Evolutionary conservation across 1,284 basidiomycete species (phyloP).

Genomic region (Coniophora puteana): DNA sequence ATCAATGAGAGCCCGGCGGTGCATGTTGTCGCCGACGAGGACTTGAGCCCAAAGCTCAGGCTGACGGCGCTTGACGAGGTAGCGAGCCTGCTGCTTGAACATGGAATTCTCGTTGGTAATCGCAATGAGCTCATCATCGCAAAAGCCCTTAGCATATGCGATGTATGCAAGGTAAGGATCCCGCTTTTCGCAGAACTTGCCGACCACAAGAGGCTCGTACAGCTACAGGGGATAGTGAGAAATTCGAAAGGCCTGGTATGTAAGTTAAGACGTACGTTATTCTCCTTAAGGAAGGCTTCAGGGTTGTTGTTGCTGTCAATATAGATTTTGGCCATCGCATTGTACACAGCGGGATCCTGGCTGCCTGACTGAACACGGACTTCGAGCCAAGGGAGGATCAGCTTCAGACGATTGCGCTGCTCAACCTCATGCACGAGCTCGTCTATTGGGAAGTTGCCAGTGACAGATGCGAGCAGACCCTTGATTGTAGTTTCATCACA

Average conservation of each 20-base stretch:
- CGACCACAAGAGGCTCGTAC: conserved; percentile 95
- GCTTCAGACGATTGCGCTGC: conserved; percentile 92
- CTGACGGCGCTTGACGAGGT: conserved; percentile 95
- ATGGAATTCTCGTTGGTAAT: conserved; percentile 99
- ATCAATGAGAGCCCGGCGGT: conserved; percentile 93
- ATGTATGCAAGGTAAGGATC: conserved; percentile 99
- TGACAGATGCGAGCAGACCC: conserved; percentile 88
- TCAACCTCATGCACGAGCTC: conserved; percentile 98
- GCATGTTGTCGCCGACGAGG: conserved; percentile 84
- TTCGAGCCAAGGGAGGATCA: conserved; percentile 97
- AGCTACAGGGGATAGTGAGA: conserved; percentile 42
- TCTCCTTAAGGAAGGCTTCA: conserved; percentile 97
- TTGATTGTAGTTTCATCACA: conserved; percentile 98
- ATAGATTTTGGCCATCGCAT: conserved; percentile 97
- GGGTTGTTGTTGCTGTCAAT: conserved; percentile 99
- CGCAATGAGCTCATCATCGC: conserved; percentile 95
- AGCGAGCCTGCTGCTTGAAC: conserved; percentile 99
- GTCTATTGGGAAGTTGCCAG: conserved; percentile 96
- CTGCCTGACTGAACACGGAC: conserved; percentile 89
- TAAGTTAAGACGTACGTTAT: conserved; percentile 65
- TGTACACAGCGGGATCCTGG: conserved; percentile 92
- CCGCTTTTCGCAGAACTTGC: conserved; percentile 99
- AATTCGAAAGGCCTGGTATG: background rate
- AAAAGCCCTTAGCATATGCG: conserved; percentile 99
- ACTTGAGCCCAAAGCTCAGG: conserved; percentile 98